Conservation (phyloP, 768 basidiomycete genomes). For the Rhizopogon vinicolor region DNA sequence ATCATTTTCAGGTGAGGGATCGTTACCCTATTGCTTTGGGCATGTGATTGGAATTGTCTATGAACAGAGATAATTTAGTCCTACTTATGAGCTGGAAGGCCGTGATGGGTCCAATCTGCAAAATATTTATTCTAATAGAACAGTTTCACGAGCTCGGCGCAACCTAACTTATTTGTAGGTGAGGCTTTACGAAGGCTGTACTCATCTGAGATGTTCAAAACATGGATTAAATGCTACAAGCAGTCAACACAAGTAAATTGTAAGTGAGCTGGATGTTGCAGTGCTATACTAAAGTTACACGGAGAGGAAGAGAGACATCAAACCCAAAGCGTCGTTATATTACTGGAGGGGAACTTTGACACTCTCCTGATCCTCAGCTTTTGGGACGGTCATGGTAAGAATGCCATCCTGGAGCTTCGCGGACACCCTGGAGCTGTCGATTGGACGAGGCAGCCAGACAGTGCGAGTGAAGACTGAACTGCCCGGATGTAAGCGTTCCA, state of each 20-base stretch:
- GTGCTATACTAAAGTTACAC: neutral
- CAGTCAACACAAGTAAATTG: neutral
- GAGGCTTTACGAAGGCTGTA: too few relatives aligned
- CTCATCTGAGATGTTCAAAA: neutral
- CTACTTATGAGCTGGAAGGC: neutral
- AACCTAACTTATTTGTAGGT: too few relatives aligned
- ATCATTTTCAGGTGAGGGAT: neutral
- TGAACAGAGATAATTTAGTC: too few relatives aligned
- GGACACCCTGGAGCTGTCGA: constrained; percentile 51
- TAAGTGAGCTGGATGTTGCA: neutral
- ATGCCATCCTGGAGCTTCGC: constrained; percentile 70
- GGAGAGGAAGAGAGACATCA: too few relatives aligned
- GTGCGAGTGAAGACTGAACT: constrained; percentile 61
- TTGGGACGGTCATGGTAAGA: constrained; percentile 56
- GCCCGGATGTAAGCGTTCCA: constrained; percentile 57
- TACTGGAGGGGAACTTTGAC: constrained; percentile 41
- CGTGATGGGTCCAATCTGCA: neutral
- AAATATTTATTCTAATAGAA: neutral
- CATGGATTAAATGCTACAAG: neutral
- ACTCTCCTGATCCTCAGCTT: constrained; percentile 53
- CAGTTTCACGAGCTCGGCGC: neutral
- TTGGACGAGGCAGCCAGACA: constrained; percentile 62
- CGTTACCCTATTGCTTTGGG: neutral
- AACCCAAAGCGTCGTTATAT: neutral
- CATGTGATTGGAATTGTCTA: too few relatives aligned